Evolutionary conservation across 2,329 filamentous ascomycete species (phyloP), one percentile per base, ranked within the genome.

Genomic region (Cladophialophora carrionii): DNA sequence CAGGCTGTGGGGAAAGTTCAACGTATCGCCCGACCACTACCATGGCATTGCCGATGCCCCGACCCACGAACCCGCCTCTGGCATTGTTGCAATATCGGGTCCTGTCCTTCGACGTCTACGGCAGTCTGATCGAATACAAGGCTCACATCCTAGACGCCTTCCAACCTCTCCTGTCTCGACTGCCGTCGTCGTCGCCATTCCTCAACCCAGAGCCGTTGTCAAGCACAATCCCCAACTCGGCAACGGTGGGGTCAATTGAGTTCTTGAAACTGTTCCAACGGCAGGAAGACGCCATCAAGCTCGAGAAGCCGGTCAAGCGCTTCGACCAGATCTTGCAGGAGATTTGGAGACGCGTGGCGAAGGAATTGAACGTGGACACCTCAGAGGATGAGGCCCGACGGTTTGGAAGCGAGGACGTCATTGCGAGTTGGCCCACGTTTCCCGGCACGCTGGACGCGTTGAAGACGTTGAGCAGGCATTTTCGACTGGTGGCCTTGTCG

Each of bases 91-190:
- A 63, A 6, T 72, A 72, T 62, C 66, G 70, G 65, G 77, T 85
- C 65, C 84, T 91, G 56, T 88, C 87, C 72, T 92, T 94, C 77
- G 90, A 94, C 78, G 87, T 90, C 79, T 93, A 90, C 75, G 90
- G 90, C 75, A 93, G 90, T 0, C 83, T 93, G 2, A 86, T 93
- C 68, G 89, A 93, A 79, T 92, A 89, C 88, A 88, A 92, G 75
- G 74, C 79, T 12, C 89, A 89, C 66, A 84, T 91, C 62, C 76
- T 83, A 52, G 70, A 76, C 4, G 81, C 84, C 1, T 81, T 92
- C 2, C 66, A 75, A 37, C 78, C 79, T 9, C 73, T 81, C 4
- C 72, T 72, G 5, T 68, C 68, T 0, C 68, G 68, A 20, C 61
- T 70, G 2, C 65, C 69, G 0, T 0, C 63, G 37, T 67, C 69